Conservation (phyloP, 2,329 filamentous ascomycete genomes). For the Ceratocystis diversiconidia region DNA sequence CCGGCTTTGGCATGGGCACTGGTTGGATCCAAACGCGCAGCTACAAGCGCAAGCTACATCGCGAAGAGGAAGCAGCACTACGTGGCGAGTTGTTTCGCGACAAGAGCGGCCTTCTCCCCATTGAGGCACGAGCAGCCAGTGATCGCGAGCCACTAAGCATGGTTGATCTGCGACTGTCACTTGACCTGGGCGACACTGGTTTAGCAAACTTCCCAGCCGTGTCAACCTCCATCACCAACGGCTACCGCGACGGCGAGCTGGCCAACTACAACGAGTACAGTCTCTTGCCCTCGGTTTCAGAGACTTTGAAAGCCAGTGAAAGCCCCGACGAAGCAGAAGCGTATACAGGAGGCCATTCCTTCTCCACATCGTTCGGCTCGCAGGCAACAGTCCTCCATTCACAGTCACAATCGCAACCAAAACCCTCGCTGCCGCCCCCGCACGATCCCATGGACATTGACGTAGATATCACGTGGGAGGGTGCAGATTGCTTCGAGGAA, state of each 20-base stretch:
- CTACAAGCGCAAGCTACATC: constrained; percentile 59
- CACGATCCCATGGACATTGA: constrained; percentile 47
- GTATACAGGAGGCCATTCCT: constrained; percentile 32
- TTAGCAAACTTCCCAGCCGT: constrained; percentile 67
- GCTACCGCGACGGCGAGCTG: constrained; percentile 62
- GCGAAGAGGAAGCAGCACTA: constrained; percentile 59
- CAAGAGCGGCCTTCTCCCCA: constrained; percentile 61
- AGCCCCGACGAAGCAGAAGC: constrained; percentile 23
- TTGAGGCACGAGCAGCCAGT: constrained; percentile 63
- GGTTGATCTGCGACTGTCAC: constrained; percentile 60
- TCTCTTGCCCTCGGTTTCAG: constrained; percentile 31
- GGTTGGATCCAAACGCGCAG: constrained; percentile 65
- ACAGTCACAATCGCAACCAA: not conserved
- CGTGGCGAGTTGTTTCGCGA: constrained; percentile 63
- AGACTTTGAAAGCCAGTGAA: constrained; percentile 19
- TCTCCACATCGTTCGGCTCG: constrained; percentile 10
- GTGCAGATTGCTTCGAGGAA: constrained; percentile 38
- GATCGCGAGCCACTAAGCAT: constrained; percentile 60
- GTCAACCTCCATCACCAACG: constrained; percentile 52
- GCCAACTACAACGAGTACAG: constrained; percentile 51
- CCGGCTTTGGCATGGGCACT: constrained; percentile 49
- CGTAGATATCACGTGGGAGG: constrained; percentile 47
- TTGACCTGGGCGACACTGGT: constrained; percentile 62
- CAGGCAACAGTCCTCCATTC: constrained; percentile 3
- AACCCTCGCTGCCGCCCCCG: constrained; percentile 19